phyloP scores from a whole-genome alignment of 306 rosid species.

The Castanea sativa region DNA sequence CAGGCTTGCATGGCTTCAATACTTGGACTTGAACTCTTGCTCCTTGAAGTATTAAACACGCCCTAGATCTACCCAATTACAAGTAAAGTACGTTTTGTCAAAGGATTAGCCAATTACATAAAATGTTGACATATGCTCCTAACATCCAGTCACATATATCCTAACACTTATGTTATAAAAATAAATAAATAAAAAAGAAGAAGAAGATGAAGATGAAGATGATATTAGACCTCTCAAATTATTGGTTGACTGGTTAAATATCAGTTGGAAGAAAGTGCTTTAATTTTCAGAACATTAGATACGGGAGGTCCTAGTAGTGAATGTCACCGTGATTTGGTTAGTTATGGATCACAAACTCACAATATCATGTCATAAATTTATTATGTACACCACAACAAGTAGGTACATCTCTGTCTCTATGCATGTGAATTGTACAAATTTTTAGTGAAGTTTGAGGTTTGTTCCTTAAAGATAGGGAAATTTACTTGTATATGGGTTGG shows the following conservation, averaged over 20 bases:
- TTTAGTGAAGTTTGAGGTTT: neutral
- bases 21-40: too few species aligned
- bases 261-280: neutral
- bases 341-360: neutral
- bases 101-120: too few species aligned
- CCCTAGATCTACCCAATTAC: too few species aligned
- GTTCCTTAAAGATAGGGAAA: neutral
- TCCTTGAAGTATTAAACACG: too few species aligned
- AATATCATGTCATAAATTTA: conserved; percentile 16
- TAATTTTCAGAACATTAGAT: neutral
- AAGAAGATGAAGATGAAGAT: too few species aligned
- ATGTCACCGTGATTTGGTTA: neutral
- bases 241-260: neutral
- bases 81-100: too few species aligned
- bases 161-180: too few species aligned
- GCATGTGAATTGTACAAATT: conserved; percentile 1
- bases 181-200: too few species aligned
- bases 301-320: neutral
- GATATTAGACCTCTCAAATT: neutral
- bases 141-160: too few species aligned
- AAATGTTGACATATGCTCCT: too few species aligned
- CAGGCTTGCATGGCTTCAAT: too few species aligned
- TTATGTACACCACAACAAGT: neutral
- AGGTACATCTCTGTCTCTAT: neutral
- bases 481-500: too few species aligned